Percentiles rank a stretch among this genome's conserved stretches.
phyloP scores from a whole-genome alignment of 2,329 filamentous ascomycete species.

The Ophiobolus disseminans region DNA sequence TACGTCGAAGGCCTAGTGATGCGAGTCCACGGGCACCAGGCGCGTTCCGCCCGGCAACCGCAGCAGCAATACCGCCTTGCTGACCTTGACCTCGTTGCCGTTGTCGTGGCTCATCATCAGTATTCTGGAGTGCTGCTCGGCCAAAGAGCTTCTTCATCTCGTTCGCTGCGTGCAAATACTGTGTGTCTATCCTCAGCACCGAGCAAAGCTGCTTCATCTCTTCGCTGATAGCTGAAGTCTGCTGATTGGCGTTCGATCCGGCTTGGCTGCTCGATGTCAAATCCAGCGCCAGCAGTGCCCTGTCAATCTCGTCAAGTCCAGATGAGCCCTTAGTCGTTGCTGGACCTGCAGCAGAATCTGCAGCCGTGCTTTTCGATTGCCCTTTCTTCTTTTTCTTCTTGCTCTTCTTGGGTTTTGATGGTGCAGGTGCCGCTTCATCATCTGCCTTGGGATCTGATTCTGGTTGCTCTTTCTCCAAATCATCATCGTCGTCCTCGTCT shows the following conservation, averaged over 20 bases:
- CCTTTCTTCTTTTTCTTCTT: constrained; percentile 68
- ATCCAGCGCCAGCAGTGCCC: constrained; percentile 65
- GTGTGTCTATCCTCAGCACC: constrained; percentile 68
- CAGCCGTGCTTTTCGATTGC: constrained; percentile 54
- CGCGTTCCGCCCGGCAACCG: constrained; percentile 62
- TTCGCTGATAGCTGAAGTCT: constrained; percentile 36
- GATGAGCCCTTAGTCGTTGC: constrained; percentile 32
- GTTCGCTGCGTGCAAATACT: constrained; percentile 83
- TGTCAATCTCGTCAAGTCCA: constrained; percentile 70
- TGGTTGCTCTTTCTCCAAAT: constrained; percentile 42
- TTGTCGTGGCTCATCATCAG: constrained; percentile 58
- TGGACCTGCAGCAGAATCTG: constrained; percentile 20
- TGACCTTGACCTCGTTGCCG: constrained; percentile 64
- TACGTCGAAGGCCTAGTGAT: constrained; percentile 75
- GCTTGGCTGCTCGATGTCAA: constrained; percentile 35
- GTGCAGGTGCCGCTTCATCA: constrained; percentile 37
- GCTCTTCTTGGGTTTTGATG: constrained; percentile 49
- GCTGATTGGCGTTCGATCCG: constrained; percentile 24
- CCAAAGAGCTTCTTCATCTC: constrained; percentile 86
- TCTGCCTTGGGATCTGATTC: constrained; percentile 41
- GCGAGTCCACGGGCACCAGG: constrained; percentile 68
- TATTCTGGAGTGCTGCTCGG: constrained; percentile 65
- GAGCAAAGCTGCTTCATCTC: constrained; percentile 58
- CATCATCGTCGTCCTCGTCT: constrained; percentile 46
- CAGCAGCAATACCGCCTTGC: constrained; percentile 65